phyloP scores from a whole-genome alignment of 192 early-diverging fungal genomes.

The Martensiomyces pterosporus region DNA sequence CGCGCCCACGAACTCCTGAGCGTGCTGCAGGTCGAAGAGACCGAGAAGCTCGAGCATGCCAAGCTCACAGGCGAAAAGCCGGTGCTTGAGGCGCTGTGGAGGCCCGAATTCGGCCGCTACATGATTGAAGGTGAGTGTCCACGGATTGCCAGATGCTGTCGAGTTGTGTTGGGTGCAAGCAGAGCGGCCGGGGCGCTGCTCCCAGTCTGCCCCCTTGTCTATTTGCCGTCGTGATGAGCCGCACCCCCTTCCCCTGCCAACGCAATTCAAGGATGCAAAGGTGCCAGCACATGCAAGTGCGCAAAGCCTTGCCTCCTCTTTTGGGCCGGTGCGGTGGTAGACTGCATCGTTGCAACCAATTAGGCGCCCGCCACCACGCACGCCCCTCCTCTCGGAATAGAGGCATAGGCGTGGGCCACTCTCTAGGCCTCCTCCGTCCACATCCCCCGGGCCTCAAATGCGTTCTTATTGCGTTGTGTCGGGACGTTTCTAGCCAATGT shows the following conservation, averaged over 20 bases:
- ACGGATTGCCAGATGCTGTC: no score
- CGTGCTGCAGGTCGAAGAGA: constrained; percentile 68
- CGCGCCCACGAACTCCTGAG: constrained; percentile 78
- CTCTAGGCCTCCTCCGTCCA: neutral
- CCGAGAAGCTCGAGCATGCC: constrained; percentile 46
- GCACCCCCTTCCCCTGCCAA: no score
- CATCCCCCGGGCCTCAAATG: neutral
- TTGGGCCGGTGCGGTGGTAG: no score
- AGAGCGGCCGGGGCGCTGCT: no score
- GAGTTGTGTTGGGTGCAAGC: neutral
- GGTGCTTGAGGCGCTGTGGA: constrained; percentile 74
- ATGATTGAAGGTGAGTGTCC: constrained; percentile 81
- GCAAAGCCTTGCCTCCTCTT: no score
- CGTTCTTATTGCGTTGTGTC: neutral
- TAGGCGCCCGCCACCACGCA: no score
- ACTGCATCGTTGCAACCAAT: no score
- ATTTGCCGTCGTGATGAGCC: no score
- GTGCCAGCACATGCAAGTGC: no score
- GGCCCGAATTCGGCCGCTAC: constrained; percentile 94
- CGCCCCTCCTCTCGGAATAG: no score
- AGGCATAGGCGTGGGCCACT: neutral
- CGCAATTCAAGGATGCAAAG: no score
- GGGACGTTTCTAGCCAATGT: constrained; percentile 6
- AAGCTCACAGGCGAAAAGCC: constrained; percentile 35
- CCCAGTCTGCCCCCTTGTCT: no score